Conservation (phyloP, 306 rosid species). For the Carpinus fangiana region DNA sequence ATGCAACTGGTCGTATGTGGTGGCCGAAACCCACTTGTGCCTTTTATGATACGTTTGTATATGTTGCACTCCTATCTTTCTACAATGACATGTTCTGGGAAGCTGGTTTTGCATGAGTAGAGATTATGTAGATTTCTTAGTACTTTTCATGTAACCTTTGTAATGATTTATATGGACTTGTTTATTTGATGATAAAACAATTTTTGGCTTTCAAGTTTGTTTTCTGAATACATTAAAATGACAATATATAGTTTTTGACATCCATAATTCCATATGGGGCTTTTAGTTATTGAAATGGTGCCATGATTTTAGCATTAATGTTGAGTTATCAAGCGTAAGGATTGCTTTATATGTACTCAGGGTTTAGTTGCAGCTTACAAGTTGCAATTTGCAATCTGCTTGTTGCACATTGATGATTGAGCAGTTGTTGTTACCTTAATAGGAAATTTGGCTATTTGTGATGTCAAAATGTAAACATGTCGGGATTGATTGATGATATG, state of each 20-base stretch:
- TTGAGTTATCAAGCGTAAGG: neutral
- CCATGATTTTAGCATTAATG: slow-evolving; percentile 1
- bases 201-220: neutral
- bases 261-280: neutral
- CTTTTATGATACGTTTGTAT: neutral
- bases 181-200: neutral
- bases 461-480: neutral
- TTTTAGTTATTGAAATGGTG: neutral
- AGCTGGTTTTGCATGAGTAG: neutral
- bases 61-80: neutral
- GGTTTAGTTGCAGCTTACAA: neutral
- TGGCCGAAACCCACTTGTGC: neutral
- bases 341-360: neutral
- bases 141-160: neutral
- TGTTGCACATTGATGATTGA: neutral
- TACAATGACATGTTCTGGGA: neutral
- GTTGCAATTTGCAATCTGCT: neutral
- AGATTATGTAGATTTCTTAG: neutral
- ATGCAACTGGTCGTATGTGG: neutral
- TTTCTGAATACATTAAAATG: neutral
- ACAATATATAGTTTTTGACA: neutral
- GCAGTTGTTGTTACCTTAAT: neutral
- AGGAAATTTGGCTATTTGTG: neutral
- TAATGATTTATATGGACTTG: neutral
- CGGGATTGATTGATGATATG: neutral